phyloP scores from a whole-genome alignment of 306 rosid species.

The Vigna hirtella region DNA sequence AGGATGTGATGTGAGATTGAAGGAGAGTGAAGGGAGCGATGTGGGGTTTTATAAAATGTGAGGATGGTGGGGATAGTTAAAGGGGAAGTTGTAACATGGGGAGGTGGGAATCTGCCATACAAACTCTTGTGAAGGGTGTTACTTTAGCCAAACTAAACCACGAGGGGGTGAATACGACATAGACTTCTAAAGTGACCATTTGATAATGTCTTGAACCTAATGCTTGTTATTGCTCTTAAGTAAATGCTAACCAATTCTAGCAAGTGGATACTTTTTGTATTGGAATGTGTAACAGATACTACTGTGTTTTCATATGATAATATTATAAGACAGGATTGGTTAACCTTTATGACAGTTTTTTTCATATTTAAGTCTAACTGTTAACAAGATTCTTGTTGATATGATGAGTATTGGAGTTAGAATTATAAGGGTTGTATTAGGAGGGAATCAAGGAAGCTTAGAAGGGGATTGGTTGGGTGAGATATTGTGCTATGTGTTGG shows the following conservation, averaged over 20 bases:
- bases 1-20: conserved; percentile 41
- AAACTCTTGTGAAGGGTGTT: conserved; percentile 51
- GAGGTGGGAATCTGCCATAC: conserved; percentile 73
- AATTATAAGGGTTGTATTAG: conserved; percentile 13
- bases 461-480: conserved; percentile 56
- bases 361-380: too few species aligned
- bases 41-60: conserved; percentile 60
- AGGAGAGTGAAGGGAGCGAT: conserved; percentile 51
- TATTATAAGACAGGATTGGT: too few species aligned
- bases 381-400: background rate
- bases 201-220: conserved; percentile 40
- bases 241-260: too few species aligned
- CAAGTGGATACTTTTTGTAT: too few species aligned
- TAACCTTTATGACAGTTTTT: too few species aligned
- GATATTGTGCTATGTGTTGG: conserved; percentile 45
- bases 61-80: conserved; percentile 51
- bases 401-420: conserved; percentile 10
- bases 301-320: too few species aligned
- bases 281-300: too few species aligned
- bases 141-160: conserved; percentile 55
- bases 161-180: conserved; percentile 45
- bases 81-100: conserved; percentile 70
- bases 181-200: conserved; percentile 50
- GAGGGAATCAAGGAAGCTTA: conserved; percentile 60
- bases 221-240: conserved; percentile 22